Evolutionary conservation across 129 eudicot species (phyloP).

Genomic region (Kitagawia praeruptora): DNA sequence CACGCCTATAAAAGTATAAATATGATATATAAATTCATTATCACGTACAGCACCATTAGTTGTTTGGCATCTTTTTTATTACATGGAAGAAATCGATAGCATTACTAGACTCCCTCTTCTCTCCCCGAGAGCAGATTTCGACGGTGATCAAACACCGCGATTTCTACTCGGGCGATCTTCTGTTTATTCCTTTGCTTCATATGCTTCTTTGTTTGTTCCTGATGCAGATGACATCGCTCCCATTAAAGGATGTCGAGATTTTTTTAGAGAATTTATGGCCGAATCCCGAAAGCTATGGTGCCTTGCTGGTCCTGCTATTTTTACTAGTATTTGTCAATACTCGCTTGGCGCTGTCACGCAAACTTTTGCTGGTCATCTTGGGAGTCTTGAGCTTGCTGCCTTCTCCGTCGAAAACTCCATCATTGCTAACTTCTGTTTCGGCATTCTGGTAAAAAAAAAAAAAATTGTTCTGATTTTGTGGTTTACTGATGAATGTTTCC

Average conservation of each 20-base stretch:
- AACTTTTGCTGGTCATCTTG: slow-evolving; percentile 45
- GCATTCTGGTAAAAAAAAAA: slow-evolving; percentile 53
- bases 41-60: neutral
- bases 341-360: slow-evolving; percentile 52
- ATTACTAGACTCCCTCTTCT: slow-evolving; percentile 19
- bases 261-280: slow-evolving; percentile 25
- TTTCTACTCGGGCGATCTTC: slow-evolving; percentile 5
- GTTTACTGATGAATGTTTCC: no score
- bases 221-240: slow-evolving; percentile 41
- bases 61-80: neutral
- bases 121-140: neutral
- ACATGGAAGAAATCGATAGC: neutral
- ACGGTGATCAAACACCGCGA: neutral
- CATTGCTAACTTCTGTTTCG: slow-evolving; percentile 58
- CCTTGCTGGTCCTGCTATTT: slow-evolving; percentile 45
- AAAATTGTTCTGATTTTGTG: no score
- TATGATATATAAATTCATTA: neutral
- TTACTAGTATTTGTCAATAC: slow-evolving; percentile 38
- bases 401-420: slow-evolving; percentile 40
- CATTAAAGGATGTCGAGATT: slow-evolving; percentile 27
- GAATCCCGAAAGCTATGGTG: slow-evolving; percentile 45
- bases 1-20: no score
- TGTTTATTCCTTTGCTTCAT: slow-evolving; percentile 8
- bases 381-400: slow-evolving; percentile 43
- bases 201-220: slow-evolving; percentile 15